Evolutionary conservation across 805 yeast genomes (phyloP).

Genomic region (Candida pseudoglaebosa): DNA sequence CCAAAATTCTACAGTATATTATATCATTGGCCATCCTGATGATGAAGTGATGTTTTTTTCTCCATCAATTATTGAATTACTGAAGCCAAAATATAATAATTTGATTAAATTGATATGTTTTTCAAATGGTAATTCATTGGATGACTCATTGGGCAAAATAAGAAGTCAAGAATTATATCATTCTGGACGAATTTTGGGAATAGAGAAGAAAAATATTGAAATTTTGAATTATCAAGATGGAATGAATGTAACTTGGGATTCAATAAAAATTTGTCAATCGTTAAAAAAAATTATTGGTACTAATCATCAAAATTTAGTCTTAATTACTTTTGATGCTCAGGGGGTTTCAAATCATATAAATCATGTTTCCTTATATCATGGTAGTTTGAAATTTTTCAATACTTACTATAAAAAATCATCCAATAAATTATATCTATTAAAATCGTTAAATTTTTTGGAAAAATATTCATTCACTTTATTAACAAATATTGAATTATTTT

Average conservation of each 20-base stretch:
- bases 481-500: constrained; percentile 39
- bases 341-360: constrained; percentile 92
- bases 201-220: constrained; percentile 37
- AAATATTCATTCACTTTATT: constrained; percentile 49
- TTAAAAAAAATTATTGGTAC: constrained; percentile 26
- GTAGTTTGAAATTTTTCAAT: constrained; percentile 36
- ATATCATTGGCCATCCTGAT: constrained; percentile 92
- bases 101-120: constrained; percentile 60
- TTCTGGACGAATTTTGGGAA: constrained; percentile 54
- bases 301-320: constrained; percentile 21
- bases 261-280: constrained; percentile 32
- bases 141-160: constrained; percentile 63
- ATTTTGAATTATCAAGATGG: constrained; percentile 57
- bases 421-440: constrained; percentile 26
- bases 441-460: constrained; percentile 34
- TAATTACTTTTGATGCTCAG: constrained; percentile 73
- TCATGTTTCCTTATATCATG: constrained; percentile 63
- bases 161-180: constrained; percentile 57
- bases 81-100: constrained; percentile 47
- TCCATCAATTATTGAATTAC: constrained; percentile 60
- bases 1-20: constrained; percentile 35
- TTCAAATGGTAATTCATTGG: constrained; percentile 64
- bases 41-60: constrained; percentile 98
- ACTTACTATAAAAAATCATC: constrained; percentile 8
- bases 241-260: constrained; percentile 64